Conservation (phyloP, 2,329 filamentous ascomycete species). For the Cercospora brassicicola region DNA sequence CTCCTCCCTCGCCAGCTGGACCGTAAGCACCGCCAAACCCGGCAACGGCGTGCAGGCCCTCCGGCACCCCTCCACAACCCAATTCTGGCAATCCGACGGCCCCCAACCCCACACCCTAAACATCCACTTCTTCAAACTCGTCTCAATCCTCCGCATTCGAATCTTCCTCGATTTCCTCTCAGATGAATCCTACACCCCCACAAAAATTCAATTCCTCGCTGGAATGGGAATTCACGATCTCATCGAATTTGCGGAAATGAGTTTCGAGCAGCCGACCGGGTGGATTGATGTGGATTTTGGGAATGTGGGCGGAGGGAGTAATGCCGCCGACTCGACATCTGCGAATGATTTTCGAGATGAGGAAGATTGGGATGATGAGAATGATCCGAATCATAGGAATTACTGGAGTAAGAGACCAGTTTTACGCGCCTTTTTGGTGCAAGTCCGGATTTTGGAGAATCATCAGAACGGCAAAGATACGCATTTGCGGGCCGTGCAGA, state of each 20-base stretch:
- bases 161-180: conserved; percentile 86
- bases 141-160: conserved; percentile 74
- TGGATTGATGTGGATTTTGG: conserved; percentile 84
- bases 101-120: conserved; percentile 80
- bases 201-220: conserved; percentile 82
- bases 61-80: conserved; percentile 67
- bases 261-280: conserved; percentile 74
- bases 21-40: conserved; percentile 77
- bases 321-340: not conserved
- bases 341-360: not conserved
- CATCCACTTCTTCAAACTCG: conserved; percentile 81
- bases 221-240: conserved; percentile 91
- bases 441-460: conserved; percentile 89
- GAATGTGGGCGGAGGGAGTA: conserved; percentile 52
- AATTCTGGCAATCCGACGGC: conserved; percentile 85
- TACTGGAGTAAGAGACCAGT: conserved; percentile 63
- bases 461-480: conserved; percentile 99
- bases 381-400: conserved; percentile 32
- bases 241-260: conserved; percentile 80
- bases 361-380: conserved; percentile 38
- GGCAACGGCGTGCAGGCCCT: conserved; percentile 77
- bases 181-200: conserved; percentile 96
- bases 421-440: conserved; percentile 82
- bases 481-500: conserved; percentile 89
- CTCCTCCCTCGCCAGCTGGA: conserved; percentile 79